These are phyloP conservation scores for Stemphylium beticola DNA, from an alignment of 2,329 filamentous ascomycete species.

Conservation along the genomic window DNA sequence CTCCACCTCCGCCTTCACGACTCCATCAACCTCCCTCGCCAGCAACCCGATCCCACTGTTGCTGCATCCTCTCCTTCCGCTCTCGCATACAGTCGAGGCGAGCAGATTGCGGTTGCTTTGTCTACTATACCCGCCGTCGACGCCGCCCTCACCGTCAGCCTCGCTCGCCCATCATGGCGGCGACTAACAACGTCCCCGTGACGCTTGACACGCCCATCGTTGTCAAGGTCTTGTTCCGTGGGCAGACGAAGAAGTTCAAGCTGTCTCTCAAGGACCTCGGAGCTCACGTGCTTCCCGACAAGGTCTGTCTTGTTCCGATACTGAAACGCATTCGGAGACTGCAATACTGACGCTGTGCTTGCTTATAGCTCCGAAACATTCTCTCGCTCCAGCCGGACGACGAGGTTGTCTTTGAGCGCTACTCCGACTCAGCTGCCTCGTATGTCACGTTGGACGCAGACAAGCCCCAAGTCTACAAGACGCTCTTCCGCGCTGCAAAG, in stretches of 20 bases:
- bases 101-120: conserved; percentile 14
- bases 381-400: conserved; percentile 69
- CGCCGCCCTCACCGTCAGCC: conserved; percentile 39
- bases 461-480: conserved; percentile 89
- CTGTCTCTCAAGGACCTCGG: conserved; percentile 85
- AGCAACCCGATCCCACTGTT: conserved; percentile 2
- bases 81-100: conserved; percentile 5
- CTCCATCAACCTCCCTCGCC: conserved; percentile 13
- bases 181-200: conserved; percentile 53
- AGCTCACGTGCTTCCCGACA: conserved; percentile 74
- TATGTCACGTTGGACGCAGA: conserved; percentile 80
- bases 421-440: conserved; percentile 86
- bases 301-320: conserved; percentile 66
- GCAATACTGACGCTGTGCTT: conserved; percentile 22
- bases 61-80: conserved; percentile 6
- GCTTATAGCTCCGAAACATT: conserved; percentile 62
- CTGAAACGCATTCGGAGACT: neutral
- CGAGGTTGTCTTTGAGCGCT: conserved; percentile 80
- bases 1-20: conserved; percentile 18
- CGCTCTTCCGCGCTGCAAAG: conserved; percentile 94
- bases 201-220: conserved; percentile 77
- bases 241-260: conserved; percentile 82
- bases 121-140: conserved; percentile 13
- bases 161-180: conserved; percentile 45
- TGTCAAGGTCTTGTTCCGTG: conserved; percentile 82